Evolutionary conservation across 192 early-diverging fungal species (phyloP), one percentile per base, ranked within the genome.

Genomic region (Oehlia diaphana): DNA sequence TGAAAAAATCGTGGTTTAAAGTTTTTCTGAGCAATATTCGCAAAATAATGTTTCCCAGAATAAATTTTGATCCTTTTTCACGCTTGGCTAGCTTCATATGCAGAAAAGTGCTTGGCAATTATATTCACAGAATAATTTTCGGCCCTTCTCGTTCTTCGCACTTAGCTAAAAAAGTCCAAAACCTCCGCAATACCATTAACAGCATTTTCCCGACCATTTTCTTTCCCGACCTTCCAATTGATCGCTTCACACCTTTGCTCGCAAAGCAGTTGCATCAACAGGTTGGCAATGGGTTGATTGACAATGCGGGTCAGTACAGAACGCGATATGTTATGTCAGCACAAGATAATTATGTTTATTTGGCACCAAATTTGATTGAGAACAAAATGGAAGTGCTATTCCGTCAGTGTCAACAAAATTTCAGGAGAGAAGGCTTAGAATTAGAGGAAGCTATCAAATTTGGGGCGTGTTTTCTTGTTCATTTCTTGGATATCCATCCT

Each of bases 281-380:
- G 63, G 37, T 76, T 76, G 74, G 63, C 8, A 76, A 76, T 12
- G 63, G 39, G 7, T 64, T 76, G 21, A 76, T 76, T 64, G 63
- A 26, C 23, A 64, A 76, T n/a, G 74, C 35, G 4, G 74, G 74
- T 37, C 74, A 47, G 62, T 76, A 76, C 37, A 76, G 74, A 76
- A 76, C 63, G 74, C 26, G 26, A 26, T 26, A 26, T 26, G 26
- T 26, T 26, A 26, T 26, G 26, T 26, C 26, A 26, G 26, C 26
- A 0, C 26, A 26, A 26, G 26, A 26, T 26, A 26, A 26, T 26
- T 26, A 26, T 26, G 26, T 26, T 26, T 26, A 26, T 26, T 26
- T 26, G 26, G 26, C 26, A 26, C 26, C 26, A 26, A 26, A 26
- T 26, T 26, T 26, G 26, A 26, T 26, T 26, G 26, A 26, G 26